Evolutionary conservation across 2,329 filamentous ascomycete genomes (phyloP), one percentile per base, ranked within the genome.

Genomic region (Ciborinia camelliae): DNA sequence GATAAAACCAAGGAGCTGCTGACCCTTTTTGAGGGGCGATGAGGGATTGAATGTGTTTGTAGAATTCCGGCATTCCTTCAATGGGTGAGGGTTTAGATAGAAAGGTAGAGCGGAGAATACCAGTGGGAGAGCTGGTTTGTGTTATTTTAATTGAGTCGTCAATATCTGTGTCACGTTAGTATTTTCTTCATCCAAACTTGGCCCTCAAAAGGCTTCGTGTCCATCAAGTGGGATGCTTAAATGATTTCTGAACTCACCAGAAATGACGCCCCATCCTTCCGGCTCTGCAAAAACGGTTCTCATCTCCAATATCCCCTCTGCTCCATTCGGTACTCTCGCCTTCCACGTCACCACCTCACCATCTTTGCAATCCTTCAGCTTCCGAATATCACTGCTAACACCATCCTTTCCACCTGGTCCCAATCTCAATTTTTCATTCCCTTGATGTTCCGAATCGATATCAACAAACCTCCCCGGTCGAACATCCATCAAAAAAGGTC

Each of bases 101-200:
- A 73, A 98, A 97, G 0, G 94, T 98, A 60, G 89, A 89, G 54
- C 86, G 84, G 6, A 98, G 80, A 71, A 97, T 94, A 3, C 92
- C 91, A 9, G 90, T 82, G 0, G 92, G 88, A 58, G 91, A 89
- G 51, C 88, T 86, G 0, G 94, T 97, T 75, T 90, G 82, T 0
- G 94, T 97, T 70, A 93, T 80, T 77, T 98, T 97, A 80, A 98
- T 96, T 0, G 93, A 97, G 77, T 98, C 94, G 74, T 98, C 95
- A 70, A 98, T 86, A 72, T 98, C 94, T 88, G 57, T 41, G 43
- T 18, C 50, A n/a, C 28, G 58, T 74, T 65, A 73, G 70, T 65
- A 52, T 6, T 2, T 41, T 26, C 6, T 28, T 20, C 7, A 12
- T 14, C n/a, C 10, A 23, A 28, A 20, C 15, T 35, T 18, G 39